Evolutionary conservation across 306 rosid species (phyloP), one percentile per base, ranked within the genome.

Genomic region (Cicer pinnatifidum): DNA sequence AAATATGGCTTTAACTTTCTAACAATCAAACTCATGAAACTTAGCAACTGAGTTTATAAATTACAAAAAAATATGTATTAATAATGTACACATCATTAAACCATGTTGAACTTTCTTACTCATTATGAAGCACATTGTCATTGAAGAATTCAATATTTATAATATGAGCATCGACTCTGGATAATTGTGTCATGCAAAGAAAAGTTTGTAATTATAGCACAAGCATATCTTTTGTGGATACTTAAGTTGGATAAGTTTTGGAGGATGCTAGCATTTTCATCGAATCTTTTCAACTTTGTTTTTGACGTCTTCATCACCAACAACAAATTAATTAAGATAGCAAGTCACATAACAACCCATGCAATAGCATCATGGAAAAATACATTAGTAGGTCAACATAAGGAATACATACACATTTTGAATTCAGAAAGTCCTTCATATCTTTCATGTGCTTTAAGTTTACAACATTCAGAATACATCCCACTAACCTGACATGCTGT

Each of bases 1-100:
- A 88, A 91, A 94, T 80, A 91, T 78, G 78, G 97, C 96, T 91
- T 89, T 91, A 75, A 94, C 84, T 80, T 80, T 89, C 98, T 94
- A 78, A 50, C 79, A 85, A 86, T 63, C 76, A 81, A 82, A 86
- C 69, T 63, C 44, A 71, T 58, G 54, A 13, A 75, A 83, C 15
- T 83, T 69, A 78, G 81, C 69, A 73, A 73, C 44, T 41, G 20
- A 77, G 66, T 69, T 62, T 53, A 43, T 46, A 41, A 54, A 23
- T 79, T 5, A 37, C 51, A 67, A 38, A 38, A 57, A 48, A 39
- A 56, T 47, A 69, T 41, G 39, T 40, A 75, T 79, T n/a, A 54
- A 56, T n/a, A 54, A 56, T 54, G 54, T 40, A 47, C 9, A 59
- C 15, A 65, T 16, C 11, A 70, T 52, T 53, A 63, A 40, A 61